phyloP scores from a whole-genome alignment of 1,284 basidiomycete species.

The Cryptococcus hybrid region DNA sequence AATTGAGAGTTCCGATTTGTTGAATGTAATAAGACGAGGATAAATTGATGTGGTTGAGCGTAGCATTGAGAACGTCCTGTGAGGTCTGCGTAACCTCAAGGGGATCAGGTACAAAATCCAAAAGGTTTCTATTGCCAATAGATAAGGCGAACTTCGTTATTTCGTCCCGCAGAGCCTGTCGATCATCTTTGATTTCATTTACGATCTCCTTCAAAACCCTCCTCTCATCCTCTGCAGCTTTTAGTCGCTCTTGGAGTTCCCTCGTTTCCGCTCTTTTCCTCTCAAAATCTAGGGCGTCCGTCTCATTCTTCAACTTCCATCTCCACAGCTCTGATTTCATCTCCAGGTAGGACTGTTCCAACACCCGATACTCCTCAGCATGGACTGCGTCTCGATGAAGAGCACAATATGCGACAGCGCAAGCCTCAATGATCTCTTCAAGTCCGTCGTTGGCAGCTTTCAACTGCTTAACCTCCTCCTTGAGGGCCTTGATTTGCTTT shows the following conservation, averaged over 20 bases:
- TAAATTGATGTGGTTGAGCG: conserved; percentile 11
- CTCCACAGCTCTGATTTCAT: neutral
- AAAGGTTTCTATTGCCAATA: neutral
- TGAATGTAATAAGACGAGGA: conserved; percentile 1
- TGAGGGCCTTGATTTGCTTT: neutral
- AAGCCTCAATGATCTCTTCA: conserved; percentile 5
- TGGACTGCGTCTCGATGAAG: conserved; percentile 6
- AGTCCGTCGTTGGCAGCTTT: conserved; percentile 15
- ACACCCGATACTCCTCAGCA: neutral
- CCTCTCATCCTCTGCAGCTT: neutral
- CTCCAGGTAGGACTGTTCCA: conserved; percentile 1
- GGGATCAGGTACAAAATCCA: no score
- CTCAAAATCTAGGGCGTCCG: neutral
- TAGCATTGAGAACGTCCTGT: no score
- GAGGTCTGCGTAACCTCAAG: no score
- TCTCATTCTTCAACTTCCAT: conserved; percentile 6
- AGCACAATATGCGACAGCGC: conserved; percentile 4
- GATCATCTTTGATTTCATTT: conserved; percentile 3
- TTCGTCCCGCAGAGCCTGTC: conserved; percentile 3
- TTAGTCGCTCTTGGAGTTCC: conserved; percentile 1
- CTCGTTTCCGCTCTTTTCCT: neutral
- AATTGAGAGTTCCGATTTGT: conserved; percentile 6
- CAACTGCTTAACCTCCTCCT: conserved; percentile 1
- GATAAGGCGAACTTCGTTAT: neutral
- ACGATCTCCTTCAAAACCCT: conserved; percentile 1